Evolutionary conservation across 2,329 filamentous ascomycete species (phyloP), one percentile per base, ranked within the genome.

Genomic region (Delphinella strobiligena): DNA sequence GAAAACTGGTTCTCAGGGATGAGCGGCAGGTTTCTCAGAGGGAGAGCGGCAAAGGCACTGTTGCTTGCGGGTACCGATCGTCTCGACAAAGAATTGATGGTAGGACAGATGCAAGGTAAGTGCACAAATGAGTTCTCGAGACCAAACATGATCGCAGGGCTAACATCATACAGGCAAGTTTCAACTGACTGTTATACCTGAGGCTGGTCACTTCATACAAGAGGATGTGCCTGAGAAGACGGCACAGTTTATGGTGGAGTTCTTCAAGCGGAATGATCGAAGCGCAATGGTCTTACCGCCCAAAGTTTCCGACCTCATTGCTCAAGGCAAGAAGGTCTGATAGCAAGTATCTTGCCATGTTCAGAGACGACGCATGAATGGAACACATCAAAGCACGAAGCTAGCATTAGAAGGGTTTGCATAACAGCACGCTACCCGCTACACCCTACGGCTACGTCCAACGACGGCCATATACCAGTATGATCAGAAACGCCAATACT

Each of bases 191-290:
- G 88, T 98, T 5, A 83, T 96, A 51, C 88, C 91, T 1, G 85
- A 94, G 56, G 87, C 91, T 1, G 91, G 91, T 0, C 91, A 98
- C 59, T 98, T 98, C 54, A 78, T 98, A 41, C 91, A 98, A 49
- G 91, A 98, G 60, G 91, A 98, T 58, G 73, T 89, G 36, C 88
- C 91, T 0, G 82, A 87, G 54, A 93, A 89, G 67, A 93, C 82
- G 32, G 91, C 91, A 1, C 70, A 82, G 50, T 73, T 86, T 7
- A 66, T 96, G 37, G 83, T 82, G 2, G 91, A 98, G 56, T 96
- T 98, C 56, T 89, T 91, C 54, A 81, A 80, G 49, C 71, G 91
- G 38, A 98, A 98, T 55, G 89, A 96, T 62, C 72, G 88, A 45
- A 86, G 77, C 51, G 74, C 80, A 9, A 59, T 98, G 43, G 82